phyloP scores from a whole-genome alignment of 192 early-diverging fungal genomes.

The Geranomyces variabilis region DNA sequence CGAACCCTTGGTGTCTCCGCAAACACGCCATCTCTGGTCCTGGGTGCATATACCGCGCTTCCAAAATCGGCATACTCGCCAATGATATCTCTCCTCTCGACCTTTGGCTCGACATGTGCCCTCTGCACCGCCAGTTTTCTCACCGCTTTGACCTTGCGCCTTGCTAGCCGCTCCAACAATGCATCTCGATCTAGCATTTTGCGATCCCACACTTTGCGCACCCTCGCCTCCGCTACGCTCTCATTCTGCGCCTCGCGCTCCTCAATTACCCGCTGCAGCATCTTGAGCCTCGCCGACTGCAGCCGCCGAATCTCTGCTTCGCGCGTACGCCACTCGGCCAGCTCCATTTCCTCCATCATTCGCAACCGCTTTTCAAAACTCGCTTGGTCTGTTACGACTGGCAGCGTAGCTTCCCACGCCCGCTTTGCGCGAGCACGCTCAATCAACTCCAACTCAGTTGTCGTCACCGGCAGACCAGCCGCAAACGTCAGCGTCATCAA shows the following conservation, averaged over 20 bases:
- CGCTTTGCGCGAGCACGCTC: slow-evolving; percentile 62
- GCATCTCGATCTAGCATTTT: slow-evolving; percentile 61
- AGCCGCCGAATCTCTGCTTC: slow-evolving; percentile 59
- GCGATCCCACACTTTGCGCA: slow-evolving; percentile 57
- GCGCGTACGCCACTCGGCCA: slow-evolving; percentile 62
- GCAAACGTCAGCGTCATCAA: slow-evolving; percentile 60
- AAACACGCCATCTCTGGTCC: slow-evolving; percentile 58
- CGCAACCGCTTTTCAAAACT: slow-evolving; percentile 56
- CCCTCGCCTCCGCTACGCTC: slow-evolving; percentile 48
- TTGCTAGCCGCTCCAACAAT: slow-evolving; percentile 51
- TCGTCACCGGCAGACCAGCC: slow-evolving; percentile 55
- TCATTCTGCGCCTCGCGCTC: slow-evolving; percentile 59
- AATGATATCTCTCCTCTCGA: slow-evolving; percentile 60
- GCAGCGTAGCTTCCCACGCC: slow-evolving; percentile 61
- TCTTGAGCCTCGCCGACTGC: slow-evolving; percentile 54
- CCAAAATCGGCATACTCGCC: slow-evolving; percentile 59
- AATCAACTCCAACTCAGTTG: slow-evolving; percentile 66
- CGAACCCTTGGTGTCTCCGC: slow-evolving; percentile 39
- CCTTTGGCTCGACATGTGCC: slow-evolving; percentile 45
- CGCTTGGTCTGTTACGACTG: slow-evolving; percentile 56
- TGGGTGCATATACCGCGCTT: slow-evolving; percentile 60
- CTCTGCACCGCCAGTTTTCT: slow-evolving; percentile 56
- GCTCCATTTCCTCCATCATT: slow-evolving; percentile 72
- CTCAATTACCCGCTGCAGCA: slow-evolving; percentile 56
- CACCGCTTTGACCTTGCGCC: slow-evolving; percentile 54